Conservation (phyloP, 257 asterid species). For the Hygrophila difformis region DNA sequence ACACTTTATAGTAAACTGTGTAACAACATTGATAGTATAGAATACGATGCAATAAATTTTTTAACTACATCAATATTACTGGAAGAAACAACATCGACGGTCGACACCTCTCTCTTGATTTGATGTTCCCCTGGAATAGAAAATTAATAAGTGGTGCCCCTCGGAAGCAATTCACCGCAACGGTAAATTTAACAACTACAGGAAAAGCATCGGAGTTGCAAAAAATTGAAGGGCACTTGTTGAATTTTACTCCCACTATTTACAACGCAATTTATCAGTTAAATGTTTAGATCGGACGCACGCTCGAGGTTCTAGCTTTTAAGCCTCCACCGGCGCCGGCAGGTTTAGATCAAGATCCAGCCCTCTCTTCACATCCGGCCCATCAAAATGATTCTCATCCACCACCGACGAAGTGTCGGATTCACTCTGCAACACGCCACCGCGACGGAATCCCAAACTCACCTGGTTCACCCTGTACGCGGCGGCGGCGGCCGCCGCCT, state of each 20-base stretch:
- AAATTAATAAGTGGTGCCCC: too few species aligned
- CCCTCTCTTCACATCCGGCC: conserved; percentile 32
- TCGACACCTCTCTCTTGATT: too few species aligned
- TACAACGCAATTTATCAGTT: conserved; percentile 31
- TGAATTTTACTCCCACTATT: conserved; percentile 32
- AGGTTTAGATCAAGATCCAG: conserved; percentile 73
- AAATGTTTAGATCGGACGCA: too few species aligned
- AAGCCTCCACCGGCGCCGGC: conserved; percentile 62
- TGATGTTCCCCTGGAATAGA: too few species aligned
- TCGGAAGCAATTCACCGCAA: too few species aligned
- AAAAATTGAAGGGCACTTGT: conserved; percentile 17
- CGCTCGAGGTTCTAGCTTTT: too few species aligned
- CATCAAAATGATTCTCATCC: conserved; percentile 51
- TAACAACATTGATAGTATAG: conserved; percentile 2
- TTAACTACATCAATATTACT: conserved; percentile 13
- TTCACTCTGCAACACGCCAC: conserved; percentile 34
- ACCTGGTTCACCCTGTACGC: conserved; percentile 22
- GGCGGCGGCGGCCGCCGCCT: conserved; percentile 26
- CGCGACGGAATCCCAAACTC: conserved; percentile 17
- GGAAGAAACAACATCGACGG: conserved; percentile 8
- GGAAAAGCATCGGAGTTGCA: conserved; percentile 30
- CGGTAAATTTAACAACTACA: conserved; percentile 44
- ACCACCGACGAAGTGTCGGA: conserved; percentile 82
- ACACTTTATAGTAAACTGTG: conserved; percentile 7
- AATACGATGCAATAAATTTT: conserved; percentile 14